Percentiles rank a stretch among this genome's conserved stretches.
Evolutionary conservation across 441 rosid genomes (phyloP).

Genomic region (Populus hybrid): DNA sequence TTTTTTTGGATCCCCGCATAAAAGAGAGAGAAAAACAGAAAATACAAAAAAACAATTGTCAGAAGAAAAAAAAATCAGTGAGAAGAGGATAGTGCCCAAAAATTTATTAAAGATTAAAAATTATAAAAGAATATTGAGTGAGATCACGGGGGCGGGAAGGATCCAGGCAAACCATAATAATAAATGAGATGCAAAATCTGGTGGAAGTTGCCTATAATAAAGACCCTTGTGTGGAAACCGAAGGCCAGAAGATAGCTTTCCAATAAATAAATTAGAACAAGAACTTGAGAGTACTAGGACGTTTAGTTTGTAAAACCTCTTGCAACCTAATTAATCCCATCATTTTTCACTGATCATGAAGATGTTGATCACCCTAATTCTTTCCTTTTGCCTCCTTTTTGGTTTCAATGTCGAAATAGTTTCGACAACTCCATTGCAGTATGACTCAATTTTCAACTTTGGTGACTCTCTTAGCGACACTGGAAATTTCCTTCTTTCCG

Average conservation of each 20-base stretch:
- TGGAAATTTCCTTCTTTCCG: constrained; percentile 59
- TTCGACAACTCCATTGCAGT: constrained; percentile 29
- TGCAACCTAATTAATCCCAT: not conserved
- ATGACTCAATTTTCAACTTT: constrained; percentile 60
- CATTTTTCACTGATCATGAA: constrained; percentile 17
- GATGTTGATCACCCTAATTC: not conserved
- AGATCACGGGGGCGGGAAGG: not conserved
- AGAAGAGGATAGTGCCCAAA: too few relatives aligned
- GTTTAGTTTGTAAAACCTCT: not conserved
- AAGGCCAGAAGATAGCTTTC: not conserved
- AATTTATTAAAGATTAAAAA: too few relatives aligned
- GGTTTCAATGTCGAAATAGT: constrained; percentile 3
- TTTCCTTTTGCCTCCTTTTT: constrained; percentile 15
- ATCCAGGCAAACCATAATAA: not conserved
- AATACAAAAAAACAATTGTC: too few relatives aligned
- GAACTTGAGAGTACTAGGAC: not conserved
- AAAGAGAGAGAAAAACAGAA: too few relatives aligned
- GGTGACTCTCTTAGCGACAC: constrained; percentile 84
- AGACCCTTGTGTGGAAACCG: not conserved
- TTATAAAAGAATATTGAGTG: not conserved
- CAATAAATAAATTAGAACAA: not conserved
- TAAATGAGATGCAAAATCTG: not conserved
- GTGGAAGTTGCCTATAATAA: not conserved
- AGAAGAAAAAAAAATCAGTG: too few relatives aligned
- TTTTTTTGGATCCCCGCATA: too few relatives aligned